phyloP scores from a whole-genome alignment of 805 yeast species.

The Zygotorulaspora chibaensis region DNA sequence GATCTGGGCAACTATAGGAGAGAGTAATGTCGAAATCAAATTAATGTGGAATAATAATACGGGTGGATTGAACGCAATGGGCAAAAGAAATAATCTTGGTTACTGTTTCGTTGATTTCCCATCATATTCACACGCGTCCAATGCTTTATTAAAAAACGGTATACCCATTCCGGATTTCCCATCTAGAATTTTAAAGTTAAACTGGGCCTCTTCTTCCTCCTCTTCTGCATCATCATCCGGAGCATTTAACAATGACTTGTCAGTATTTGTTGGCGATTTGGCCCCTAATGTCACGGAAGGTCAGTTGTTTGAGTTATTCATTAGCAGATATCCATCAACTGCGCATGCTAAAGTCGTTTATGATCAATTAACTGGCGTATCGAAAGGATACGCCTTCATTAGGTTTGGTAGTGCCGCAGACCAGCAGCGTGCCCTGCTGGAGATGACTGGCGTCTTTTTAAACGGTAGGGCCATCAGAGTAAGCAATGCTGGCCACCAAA shows the following conservation, averaged over 20 bases:
- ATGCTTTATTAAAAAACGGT: conserved; percentile 67
- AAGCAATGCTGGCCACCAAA: conserved; percentile 48
- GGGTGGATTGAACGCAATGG: conserved; percentile 22
- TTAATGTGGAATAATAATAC: conserved; percentile 61
- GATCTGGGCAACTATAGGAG: conserved; percentile 72
- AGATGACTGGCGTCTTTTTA: conserved; percentile 75
- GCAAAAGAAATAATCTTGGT: conserved; percentile 48
- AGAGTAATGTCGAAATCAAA: conserved; percentile 54
- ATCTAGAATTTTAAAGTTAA: conserved; percentile 57
- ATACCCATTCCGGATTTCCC: conserved; percentile 56
- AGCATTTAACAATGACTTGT: conserved; percentile 41
- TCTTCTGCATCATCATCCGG: conserved; percentile 4
- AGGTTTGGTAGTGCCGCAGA: conserved; percentile 62
- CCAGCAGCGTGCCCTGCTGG: conserved; percentile 66
- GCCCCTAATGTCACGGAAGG: conserved; percentile 69
- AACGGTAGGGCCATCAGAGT: conserved; percentile 76
- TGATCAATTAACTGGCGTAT: conserved; percentile 63
- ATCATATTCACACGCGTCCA: conserved; percentile 53
- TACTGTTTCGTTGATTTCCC: conserved; percentile 82
- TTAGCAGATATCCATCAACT: conserved; percentile 64
- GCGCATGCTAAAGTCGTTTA: conserved; percentile 73
- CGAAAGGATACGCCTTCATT: conserved; percentile 90
- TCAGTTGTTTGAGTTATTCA: conserved; percentile 60
- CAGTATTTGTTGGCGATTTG: conserved; percentile 84
- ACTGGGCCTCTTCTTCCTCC: conserved; percentile 59